Percentiles rank a stretch among this genome's conserved stretches.
phyloP scores from a whole-genome alignment of 2,329 filamentous ascomycete species.

The Claviceps africana region DNA sequence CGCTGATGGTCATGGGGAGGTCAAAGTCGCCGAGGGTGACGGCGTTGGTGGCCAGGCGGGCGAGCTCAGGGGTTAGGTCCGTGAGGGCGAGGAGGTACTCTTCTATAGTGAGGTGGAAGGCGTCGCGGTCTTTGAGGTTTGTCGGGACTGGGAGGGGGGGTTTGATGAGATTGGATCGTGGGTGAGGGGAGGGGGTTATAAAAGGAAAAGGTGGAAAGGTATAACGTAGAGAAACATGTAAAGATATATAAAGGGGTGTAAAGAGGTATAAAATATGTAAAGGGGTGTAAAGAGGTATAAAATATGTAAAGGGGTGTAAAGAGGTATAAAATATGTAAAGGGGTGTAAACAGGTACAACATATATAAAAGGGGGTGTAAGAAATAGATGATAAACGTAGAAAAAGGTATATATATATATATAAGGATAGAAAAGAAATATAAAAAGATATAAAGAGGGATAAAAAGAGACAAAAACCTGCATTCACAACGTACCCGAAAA shows the following conservation, averaged over 20 bases:
- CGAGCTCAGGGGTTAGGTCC: slow-evolving; percentile 76
- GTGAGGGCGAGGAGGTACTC: slow-evolving; percentile 89
- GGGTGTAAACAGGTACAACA: no score
- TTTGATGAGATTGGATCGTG: neutral
- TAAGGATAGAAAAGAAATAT: neutral
- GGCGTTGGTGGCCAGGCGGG: slow-evolving; percentile 82
- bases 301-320: no score
- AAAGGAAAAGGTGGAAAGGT: no score
- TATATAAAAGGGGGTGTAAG: no score
- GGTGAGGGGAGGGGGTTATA: no score
- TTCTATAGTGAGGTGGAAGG: slow-evolving; percentile 92
- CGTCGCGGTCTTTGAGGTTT: slow-evolving; percentile 77
- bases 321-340: no score
- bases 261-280: no score
- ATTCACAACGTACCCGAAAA: slow-evolving; percentile 51
- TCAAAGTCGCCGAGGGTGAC: slow-evolving; percentile 78
- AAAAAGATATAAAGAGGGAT: neutral
- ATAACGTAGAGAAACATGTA: no score
- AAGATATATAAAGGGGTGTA: no score
- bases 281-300: no score
- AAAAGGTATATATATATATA: no score
- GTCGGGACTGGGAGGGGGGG: slow-evolving; percentile 51
- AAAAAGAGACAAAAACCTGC: neutral
- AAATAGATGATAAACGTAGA: no score
- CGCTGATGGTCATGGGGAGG: slow-evolving; percentile 73